Conservation (phyloP, 345 rosid species). For the Trapa bicornis region DNA sequence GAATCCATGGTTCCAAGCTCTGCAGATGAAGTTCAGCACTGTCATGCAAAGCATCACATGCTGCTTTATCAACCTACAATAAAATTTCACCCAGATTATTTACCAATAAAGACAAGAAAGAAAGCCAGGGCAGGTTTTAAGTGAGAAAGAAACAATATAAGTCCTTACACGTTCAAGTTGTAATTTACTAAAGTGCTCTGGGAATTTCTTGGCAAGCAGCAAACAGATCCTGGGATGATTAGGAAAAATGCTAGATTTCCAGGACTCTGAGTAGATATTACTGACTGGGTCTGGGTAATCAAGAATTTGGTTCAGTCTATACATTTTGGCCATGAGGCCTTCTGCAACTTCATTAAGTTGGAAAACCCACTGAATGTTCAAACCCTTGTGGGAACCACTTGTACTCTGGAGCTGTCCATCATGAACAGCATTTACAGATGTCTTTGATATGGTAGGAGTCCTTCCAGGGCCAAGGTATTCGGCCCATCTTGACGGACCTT, state of each 20-base stretch:
- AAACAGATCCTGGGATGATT: slow-evolving; percentile 75
- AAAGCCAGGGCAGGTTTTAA: not conserved
- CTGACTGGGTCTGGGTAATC: slow-evolving; percentile 76
- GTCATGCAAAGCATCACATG: slow-evolving; percentile 80
- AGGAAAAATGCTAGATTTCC: slow-evolving; percentile 92
- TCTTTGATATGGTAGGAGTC: slow-evolving; percentile 32
- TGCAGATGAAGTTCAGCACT: slow-evolving; percentile 83
- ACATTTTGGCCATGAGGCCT: slow-evolving; percentile 95
- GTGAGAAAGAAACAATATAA: slow-evolving; percentile 6
- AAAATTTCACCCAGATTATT: not conserved
- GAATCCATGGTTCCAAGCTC: slow-evolving; percentile 96
- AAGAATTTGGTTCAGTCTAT: slow-evolving; percentile 81
- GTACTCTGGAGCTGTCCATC: slow-evolving; percentile 60
- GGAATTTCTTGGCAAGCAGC: slow-evolving; percentile 85
- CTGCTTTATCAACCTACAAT: slow-evolving; percentile 74
- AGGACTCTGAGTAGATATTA: slow-evolving; percentile 66
- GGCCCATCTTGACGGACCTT: slow-evolving; percentile 89
- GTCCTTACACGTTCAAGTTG: slow-evolving; percentile 89
- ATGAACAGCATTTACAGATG: slow-evolving; percentile 42
- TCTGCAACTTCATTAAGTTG: slow-evolving; percentile 91
- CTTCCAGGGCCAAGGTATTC: slow-evolving; percentile 81
- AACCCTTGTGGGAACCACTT: slow-evolving; percentile 60
- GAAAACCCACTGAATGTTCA: slow-evolving; percentile 85
- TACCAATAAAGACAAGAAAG: not conserved
- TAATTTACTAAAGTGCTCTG: slow-evolving; percentile 85